A percentile compares a stretch with the other conserved stretches of the same genome.
Conservation (phyloP, 2,329 filamentous ascomycete genomes). For the Apiospora phragmitis region DNA sequence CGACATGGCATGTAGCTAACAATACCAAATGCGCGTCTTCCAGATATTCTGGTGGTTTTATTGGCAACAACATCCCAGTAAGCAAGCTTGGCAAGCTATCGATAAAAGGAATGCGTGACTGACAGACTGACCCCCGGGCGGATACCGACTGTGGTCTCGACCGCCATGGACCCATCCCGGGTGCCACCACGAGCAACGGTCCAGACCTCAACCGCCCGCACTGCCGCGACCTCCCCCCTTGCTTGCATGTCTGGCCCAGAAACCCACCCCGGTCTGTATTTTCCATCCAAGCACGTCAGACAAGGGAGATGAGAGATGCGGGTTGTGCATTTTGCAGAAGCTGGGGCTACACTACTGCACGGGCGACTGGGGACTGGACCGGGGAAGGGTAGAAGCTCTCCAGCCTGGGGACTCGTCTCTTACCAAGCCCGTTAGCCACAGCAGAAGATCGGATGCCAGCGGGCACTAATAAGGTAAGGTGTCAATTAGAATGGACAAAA, state of each 20-base stretch:
- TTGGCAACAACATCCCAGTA: background rate
- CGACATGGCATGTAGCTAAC: background rate
- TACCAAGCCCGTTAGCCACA: background rate
- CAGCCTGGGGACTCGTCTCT: background rate
- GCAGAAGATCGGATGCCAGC: background rate
- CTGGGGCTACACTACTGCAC: background rate
- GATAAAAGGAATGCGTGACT: background rate
- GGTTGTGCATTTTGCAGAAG: background rate
- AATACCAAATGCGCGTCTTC: background rate
- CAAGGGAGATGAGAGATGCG: background rate
- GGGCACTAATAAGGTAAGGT: background rate
- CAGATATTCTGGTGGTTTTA: background rate
- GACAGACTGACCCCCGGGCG: background rate
- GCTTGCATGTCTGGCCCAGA: background rate
- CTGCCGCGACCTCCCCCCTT: background rate
- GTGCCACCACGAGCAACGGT: background rate
- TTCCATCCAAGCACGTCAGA: background rate
- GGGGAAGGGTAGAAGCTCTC: background rate
- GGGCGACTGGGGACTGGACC: background rate
- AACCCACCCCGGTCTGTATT: background rate
- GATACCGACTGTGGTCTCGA: background rate
- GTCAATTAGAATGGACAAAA: background rate
- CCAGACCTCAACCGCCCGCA: conserved; percentile 5
- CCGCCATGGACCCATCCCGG: background rate
- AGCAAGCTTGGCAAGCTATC: background rate